Conservation (phyloP, 2,329 filamentous ascomycete genomes). For the Fusarium dlaminii region DNA sequence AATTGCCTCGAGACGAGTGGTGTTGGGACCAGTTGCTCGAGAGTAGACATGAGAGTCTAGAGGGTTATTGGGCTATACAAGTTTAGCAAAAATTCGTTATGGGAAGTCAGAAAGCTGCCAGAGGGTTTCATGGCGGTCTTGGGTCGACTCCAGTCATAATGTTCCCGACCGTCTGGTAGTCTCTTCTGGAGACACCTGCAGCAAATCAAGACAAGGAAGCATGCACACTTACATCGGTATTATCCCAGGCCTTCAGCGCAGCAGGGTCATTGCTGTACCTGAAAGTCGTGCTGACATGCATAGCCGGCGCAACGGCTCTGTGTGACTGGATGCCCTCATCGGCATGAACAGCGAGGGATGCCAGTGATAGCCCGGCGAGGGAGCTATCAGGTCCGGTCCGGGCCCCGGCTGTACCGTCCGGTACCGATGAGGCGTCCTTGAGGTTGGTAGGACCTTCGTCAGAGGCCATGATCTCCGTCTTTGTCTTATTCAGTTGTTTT, state of each 20-base stretch:
- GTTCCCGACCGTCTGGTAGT: neutral
- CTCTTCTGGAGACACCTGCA: neutral
- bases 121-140: neutral
- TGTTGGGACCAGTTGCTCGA: constrained; percentile 80
- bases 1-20: constrained; percentile 84
- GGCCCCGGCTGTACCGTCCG: constrained; percentile 12
- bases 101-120: neutral
- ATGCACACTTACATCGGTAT: constrained; percentile 62
- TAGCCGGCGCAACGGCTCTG: constrained; percentile 83
- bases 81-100: constrained; percentile 10
- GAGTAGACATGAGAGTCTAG: constrained; percentile 83
- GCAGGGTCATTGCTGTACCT: constrained; percentile 79
- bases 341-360: constrained; percentile 81
- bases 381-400: constrained; percentile 11
- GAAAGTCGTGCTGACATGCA: constrained; percentile 93
- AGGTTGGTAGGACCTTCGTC: constrained; percentile 28
- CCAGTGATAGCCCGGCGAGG: constrained; percentile 55
- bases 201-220: neutral
- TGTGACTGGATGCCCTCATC: constrained; percentile 80
- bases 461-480: constrained; percentile 31
- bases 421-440: neutral
- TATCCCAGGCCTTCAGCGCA: constrained; percentile 62
- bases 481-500: neutral
- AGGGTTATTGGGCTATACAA: constrained; percentile 57
- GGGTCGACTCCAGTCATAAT: neutral